Percentiles rank a stretch among this genome's conserved stretches.
Evolutionary conservation across 2,329 filamentous ascomycete genomes (phyloP).

Genomic region (Teratosphaeria nubilosa): DNA sequence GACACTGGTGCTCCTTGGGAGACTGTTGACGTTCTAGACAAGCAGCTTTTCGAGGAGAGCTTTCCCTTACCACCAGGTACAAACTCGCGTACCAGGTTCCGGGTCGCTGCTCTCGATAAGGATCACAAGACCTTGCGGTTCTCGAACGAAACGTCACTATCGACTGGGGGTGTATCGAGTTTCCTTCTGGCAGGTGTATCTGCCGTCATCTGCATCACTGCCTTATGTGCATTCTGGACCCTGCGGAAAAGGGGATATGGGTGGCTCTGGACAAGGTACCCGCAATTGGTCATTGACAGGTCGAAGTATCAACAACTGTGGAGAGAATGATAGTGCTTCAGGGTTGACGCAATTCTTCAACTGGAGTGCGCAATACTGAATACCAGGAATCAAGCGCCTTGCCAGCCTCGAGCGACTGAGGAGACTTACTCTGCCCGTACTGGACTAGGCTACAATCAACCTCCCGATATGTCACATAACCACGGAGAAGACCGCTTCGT

Average conservation of each 20-base stretch:
- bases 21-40: slow-evolving; percentile 11
- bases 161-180: background rate
- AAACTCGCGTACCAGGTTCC: slow-evolving; percentile 2
- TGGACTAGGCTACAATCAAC: too few relatives aligned
- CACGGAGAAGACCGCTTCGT: too few relatives aligned
- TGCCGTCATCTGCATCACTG: background rate
- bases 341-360: background rate
- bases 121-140: slow-evolving; percentile 6
- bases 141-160: background rate
- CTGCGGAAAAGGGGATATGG: background rate
- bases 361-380: background rate
- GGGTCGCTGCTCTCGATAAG: slow-evolving; percentile 10
- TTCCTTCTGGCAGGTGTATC: background rate
- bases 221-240: background rate
- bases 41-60: slow-evolving; percentile 15
- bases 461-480: too few relatives aligned
- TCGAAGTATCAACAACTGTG: background rate
- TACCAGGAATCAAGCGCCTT: too few relatives aligned
- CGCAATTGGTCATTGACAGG: background rate
- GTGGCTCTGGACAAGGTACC: background rate
- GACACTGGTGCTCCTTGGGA: background rate
- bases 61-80: slow-evolving; percentile 3
- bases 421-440: too few relatives aligned
- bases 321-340: background rate
- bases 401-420: background rate